phyloP scores from a whole-genome alignment of 2,329 filamentous ascomycete species.

The Orbilia blumenaviensis region DNA sequence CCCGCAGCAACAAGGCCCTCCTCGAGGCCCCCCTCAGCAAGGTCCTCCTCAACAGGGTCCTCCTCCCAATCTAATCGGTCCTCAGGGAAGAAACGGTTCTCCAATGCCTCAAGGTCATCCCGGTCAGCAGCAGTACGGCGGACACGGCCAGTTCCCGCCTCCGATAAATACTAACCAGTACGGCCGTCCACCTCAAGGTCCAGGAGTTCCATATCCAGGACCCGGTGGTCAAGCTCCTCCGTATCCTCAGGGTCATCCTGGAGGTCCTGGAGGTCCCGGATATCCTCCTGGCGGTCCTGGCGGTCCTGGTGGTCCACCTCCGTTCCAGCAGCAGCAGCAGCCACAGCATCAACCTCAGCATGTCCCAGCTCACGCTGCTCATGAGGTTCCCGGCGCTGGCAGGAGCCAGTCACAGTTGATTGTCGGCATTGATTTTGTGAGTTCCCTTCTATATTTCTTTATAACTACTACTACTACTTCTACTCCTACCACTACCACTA shows the following conservation, averaged over 20 bases:
- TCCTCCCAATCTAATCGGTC: conserved; percentile 55
- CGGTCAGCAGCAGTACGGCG: conserved; percentile 25
- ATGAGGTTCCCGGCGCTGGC: conserved; percentile 84
- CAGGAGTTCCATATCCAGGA: conserved; percentile 24
- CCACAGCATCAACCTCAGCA: conserved; percentile 54
- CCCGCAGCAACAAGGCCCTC: conserved; percentile 62
- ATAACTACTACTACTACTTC: too few species aligned
- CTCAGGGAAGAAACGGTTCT: conserved; percentile 31
- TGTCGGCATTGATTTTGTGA: conserved; percentile 97
- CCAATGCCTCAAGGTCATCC: conserved; percentile 48
- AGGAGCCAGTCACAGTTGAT: conserved; percentile 96
- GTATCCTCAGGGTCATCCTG: conserved; percentile 11
- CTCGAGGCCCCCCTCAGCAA: conserved; percentile 56
- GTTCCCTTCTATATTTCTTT: conserved; percentile 58
- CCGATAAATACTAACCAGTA: conserved; percentile 46
- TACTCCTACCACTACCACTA: too few species aligned
- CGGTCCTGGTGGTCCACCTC: conserved; percentile 58
- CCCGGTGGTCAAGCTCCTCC: conserved; percentile 37
- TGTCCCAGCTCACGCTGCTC: conserved; percentile 59
- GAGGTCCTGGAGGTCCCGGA: conserved; percentile 14
- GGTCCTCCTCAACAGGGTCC: conserved; percentile 56
- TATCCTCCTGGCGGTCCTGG: conserved; percentile 54
- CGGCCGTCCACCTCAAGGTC: conserved; percentile 32
- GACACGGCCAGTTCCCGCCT: conserved; percentile 30
- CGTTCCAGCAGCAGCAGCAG: conserved; percentile 56